These are phyloP conservation scores for Pseudopithomyces chartarum DNA, from an alignment of 2,329 filamentous ascomycete genomes.

Conservation along the genomic window DNA sequence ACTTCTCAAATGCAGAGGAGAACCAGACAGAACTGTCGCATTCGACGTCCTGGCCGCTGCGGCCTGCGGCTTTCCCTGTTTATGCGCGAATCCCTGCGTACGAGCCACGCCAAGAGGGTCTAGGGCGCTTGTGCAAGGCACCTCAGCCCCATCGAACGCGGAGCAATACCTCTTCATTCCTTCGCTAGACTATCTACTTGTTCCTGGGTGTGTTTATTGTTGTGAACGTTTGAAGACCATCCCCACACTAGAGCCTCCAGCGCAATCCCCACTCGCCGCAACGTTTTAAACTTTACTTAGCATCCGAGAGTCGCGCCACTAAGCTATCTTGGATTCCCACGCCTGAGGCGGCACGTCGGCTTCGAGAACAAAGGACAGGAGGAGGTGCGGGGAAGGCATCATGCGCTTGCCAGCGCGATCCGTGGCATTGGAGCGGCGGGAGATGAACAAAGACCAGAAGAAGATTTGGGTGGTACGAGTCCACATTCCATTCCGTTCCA, in stretches of 20 bases:
- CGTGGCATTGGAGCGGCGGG: slow-evolving; percentile 26
- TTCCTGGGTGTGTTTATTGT: slow-evolving; percentile 2
- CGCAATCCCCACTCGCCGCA: not conserved
- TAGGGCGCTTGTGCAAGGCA: slow-evolving; percentile 10
- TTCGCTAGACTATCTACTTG: slow-evolving; percentile 4
- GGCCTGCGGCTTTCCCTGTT: slow-evolving; percentile 5
- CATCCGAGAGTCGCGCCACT: slow-evolving; percentile 8
- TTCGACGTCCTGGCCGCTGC: not conserved
- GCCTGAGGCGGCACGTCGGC: not conserved
- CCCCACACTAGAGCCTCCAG: not conserved
- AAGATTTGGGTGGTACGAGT: slow-evolving; percentile 36
- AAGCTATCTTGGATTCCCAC: slow-evolving; percentile 25
- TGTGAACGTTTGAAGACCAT: not conserved
- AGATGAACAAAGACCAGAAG: slow-evolving; percentile 25
- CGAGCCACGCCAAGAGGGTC: slow-evolving; percentile 11
- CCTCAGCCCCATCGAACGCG: slow-evolving; percentile 12
- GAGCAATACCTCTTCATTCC: slow-evolving; percentile 3
- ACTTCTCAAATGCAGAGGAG: too few relatives aligned
- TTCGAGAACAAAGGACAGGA: not conserved
- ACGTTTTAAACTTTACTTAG: slow-evolving; percentile 2
- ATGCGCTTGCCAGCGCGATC: slow-evolving; percentile 36
- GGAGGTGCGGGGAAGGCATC: slow-evolving; percentile 5
- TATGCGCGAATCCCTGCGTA: slow-evolving; percentile 8
- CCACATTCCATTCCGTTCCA: not conserved
- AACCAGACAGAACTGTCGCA: too few relatives aligned